Evolutionary conservation across 2,329 filamentous ascomycete genomes (phyloP).

Genomic region (Fusarium fujikuroi): DNA sequence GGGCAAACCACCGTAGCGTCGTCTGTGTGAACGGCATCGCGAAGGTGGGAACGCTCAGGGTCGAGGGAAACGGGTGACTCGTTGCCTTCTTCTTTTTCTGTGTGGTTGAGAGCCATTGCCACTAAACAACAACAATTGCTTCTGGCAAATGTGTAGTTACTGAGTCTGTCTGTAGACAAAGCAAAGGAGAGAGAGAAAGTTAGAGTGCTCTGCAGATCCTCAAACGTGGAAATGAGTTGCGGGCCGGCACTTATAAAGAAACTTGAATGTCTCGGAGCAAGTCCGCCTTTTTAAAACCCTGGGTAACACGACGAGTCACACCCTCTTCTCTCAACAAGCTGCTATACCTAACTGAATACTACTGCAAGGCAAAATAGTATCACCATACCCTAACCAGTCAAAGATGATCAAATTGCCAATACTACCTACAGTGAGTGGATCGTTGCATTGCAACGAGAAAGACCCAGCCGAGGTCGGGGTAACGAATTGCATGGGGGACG

Average conservation of each 20-base stretch:
- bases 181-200: background rate
- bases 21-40: slow-evolving; percentile 23
- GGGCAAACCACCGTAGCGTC: slow-evolving; percentile 54
- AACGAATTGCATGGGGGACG: slow-evolving; percentile 1
- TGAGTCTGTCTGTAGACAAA: slow-evolving; percentile 2
- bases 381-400: slow-evolving; percentile 1
- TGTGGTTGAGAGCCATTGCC: slow-evolving; percentile 28
- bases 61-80: slow-evolving; percentile 39
- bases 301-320: slow-evolving; percentile 17
- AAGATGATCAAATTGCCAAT: slow-evolving; percentile 20
- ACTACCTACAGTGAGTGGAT: slow-evolving; percentile 11
- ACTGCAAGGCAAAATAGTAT: background rate
- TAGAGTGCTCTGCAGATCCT: slow-evolving; percentile 22
- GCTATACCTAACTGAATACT: background rate
- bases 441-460: background rate
- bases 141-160: background rate
- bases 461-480: slow-evolving; percentile 37
- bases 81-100: slow-evolving; percentile 35
- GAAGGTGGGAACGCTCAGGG: slow-evolving; percentile 30
- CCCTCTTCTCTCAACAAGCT: background rate
- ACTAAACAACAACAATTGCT: background rate
- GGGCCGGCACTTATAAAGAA: slow-evolving; percentile 21
- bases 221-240: slow-evolving; percentile 1
- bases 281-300: slow-evolving; percentile 12
- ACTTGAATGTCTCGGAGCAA: slow-evolving; percentile 29